These are phyloP conservation scores for Euphorbia corollata DNA, from an alignment of 441 rosid genomes.

Conservation along the genomic window DNA sequence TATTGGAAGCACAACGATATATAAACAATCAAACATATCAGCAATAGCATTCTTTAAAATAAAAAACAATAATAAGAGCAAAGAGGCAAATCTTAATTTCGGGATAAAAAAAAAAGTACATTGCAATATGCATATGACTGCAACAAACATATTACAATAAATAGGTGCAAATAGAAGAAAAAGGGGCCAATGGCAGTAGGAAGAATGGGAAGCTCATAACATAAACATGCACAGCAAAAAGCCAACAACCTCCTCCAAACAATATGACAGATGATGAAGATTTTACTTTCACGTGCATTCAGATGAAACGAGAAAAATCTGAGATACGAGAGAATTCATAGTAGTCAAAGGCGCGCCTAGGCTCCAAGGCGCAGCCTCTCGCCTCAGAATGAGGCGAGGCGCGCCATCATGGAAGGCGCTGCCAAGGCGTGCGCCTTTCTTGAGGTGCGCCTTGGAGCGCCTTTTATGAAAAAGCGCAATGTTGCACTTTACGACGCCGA, in stretches of 20 bases:
- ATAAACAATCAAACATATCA: constrained; percentile 1
- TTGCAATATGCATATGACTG: not conserved
- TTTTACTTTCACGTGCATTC: too few species aligned
- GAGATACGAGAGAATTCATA: too few species aligned
- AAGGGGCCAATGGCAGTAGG: not conserved
- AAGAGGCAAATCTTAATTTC: constrained; percentile 8
- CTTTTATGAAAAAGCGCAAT: too few species aligned
- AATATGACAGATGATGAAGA: not conserved
- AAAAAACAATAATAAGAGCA: not conserved
- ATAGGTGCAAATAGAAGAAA: not conserved
- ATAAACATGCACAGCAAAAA: not conserved
- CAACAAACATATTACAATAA: not conserved
- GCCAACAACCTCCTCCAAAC: constrained; percentile 5
- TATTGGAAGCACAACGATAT: constrained; percentile 29
- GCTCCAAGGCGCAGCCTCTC: too few species aligned
- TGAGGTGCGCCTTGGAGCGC: too few species aligned
- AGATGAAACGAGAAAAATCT: too few species aligned
- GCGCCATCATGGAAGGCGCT: too few species aligned
- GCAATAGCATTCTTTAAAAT: not conserved
- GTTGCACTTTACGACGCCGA: too few species aligned
- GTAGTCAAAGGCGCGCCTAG: too few species aligned
- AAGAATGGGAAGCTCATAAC: not conserved
- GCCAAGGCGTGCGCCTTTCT: too few species aligned
- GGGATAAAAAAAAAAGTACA: not conserved
- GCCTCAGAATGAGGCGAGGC: too few species aligned